These are phyloP conservation scores for Cryptosporidium andersoni DNA, from an alignment of 169 alveolate genomes.

Conservation along the genomic window DNA sequence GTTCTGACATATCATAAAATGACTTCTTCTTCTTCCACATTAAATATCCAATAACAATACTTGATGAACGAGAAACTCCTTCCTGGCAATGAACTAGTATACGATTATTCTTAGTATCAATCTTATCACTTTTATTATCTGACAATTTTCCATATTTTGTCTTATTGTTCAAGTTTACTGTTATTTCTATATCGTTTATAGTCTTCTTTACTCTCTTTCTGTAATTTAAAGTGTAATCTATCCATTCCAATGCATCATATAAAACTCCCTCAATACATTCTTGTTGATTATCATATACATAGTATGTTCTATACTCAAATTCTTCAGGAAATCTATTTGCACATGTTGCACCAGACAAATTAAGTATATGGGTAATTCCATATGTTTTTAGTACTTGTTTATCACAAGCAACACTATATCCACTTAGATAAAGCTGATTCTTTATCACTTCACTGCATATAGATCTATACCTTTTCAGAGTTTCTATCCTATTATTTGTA, in stretches of 20 bases:
- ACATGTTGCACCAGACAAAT: slow-evolving; percentile 73
- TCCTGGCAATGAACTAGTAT: slow-evolving; percentile 75
- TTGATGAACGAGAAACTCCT: slow-evolving; percentile 76
- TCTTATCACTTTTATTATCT: not conserved
- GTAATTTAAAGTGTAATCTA: slow-evolving; percentile 34
- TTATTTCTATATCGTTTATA: too few relatives aligned
- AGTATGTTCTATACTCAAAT: slow-evolving; percentile 67
- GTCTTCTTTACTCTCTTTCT: not conserved
- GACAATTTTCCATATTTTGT: too few relatives aligned
- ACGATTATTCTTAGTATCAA: slow-evolving; percentile 31
- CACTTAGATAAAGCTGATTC: slow-evolving; percentile 68
- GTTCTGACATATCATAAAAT: slow-evolving; percentile 74
- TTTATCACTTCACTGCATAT: slow-evolving; percentile 71
- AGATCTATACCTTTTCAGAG: slow-evolving; percentile 20
- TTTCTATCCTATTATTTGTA: slow-evolving; percentile 54
- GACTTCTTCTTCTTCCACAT: slow-evolving; percentile 72
- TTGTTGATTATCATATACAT: slow-evolving; percentile 68
- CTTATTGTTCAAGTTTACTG: too few relatives aligned
- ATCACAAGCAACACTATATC: slow-evolving; percentile 64
- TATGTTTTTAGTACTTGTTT: slow-evolving; percentile 17
- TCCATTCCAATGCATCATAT: slow-evolving; percentile 69
- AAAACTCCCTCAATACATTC: slow-evolving; percentile 72
- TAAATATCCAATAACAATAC: slow-evolving; percentile 75
- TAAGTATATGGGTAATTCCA: slow-evolving; percentile 71
- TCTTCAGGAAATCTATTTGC: slow-evolving; percentile 31